These are phyloP conservation scores for Kodamaea kaohsiungensis DNA, from an alignment of 805 yeast species.

Conservation along the genomic window DNA sequence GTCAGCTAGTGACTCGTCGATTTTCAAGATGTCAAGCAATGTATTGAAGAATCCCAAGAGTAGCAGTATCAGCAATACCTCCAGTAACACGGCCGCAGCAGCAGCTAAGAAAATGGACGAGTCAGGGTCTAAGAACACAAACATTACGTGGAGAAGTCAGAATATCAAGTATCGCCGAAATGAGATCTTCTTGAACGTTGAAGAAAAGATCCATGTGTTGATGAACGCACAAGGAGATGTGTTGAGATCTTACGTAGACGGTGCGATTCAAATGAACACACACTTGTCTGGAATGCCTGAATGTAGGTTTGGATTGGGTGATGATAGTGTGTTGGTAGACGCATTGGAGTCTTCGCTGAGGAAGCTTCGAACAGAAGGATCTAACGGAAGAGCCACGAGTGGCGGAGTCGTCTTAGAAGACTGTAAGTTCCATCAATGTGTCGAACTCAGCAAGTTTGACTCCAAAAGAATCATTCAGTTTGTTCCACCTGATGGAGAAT, in stretches of 20 bases:
- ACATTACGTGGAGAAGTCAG: conserved; percentile 65
- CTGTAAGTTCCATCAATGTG: conserved; percentile 86
- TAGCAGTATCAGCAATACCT: background rate
- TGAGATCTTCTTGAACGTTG: conserved; percentile 74
- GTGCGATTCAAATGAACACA: conserved; percentile 67
- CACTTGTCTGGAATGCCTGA: conserved; percentile 80
- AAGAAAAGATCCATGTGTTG: conserved; percentile 72
- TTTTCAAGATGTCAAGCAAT: conserved; percentile 18
- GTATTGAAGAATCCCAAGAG: conserved; percentile 6
- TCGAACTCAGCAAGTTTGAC: conserved; percentile 68
- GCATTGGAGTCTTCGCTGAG: conserved; percentile 1
- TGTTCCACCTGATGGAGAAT: conserved; percentile 85
- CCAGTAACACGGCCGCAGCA: conserved; percentile 5
- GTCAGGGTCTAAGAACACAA: conserved; percentile 13
- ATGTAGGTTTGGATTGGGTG: conserved; percentile 79
- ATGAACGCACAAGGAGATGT: conserved; percentile 65
- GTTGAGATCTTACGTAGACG: conserved; percentile 72
- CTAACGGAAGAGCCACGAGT: conserved; percentile 18
- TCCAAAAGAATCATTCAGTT: conserved; percentile 64
- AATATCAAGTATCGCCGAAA: conserved; percentile 80
- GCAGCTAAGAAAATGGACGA: conserved; percentile 3
- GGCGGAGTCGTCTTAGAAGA: conserved; percentile 65
- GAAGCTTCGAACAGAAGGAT: background rate
- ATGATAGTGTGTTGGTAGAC: conserved; percentile 34
- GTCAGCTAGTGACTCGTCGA: conserved; percentile 17